phyloP scores from a whole-genome alignment of 805 yeast genomes.

The Blastobotrys chiropterorum region DNA sequence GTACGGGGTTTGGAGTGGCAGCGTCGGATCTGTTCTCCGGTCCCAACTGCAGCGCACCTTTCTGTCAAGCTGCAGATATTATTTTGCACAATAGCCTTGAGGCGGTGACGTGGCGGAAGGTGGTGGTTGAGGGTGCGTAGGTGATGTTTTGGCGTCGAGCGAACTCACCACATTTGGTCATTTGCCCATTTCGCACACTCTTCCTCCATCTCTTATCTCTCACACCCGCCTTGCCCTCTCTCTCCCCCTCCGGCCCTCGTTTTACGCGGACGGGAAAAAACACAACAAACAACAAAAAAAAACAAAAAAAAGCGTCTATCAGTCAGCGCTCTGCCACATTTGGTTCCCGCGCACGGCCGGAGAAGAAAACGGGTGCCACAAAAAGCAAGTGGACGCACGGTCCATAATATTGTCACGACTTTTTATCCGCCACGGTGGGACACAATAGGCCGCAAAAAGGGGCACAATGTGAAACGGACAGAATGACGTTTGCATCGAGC shows the following conservation, averaged over 20 bases:
- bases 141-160: too few species aligned
- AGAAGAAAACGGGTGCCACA: background rate
- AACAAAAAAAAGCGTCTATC: background rate
- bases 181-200: too few species aligned
- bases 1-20: too few species aligned
- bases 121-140: too few species aligned
- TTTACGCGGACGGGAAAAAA: background rate
- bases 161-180: too few species aligned
- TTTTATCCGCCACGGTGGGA: background rate
- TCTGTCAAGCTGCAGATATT: too few species aligned
- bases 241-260: background rate
- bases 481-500: background rate
- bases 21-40: too few species aligned
- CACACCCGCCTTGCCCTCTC: background rate
- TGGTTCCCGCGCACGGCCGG: background rate
- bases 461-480: background rate
- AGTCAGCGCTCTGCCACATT: background rate
- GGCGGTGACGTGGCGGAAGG: too few species aligned
- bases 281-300: background rate
- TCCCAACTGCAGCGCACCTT: too few species aligned
- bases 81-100: too few species aligned
- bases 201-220: too few species aligned
- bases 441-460: background rate
- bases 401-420: background rate
- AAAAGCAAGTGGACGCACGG: background rate